Evolutionary conservation across 2,329 filamentous ascomycete genomes (phyloP), one percentile per base, ranked within the genome.

Genomic region (Cryphonectria nitschkei): DNA sequence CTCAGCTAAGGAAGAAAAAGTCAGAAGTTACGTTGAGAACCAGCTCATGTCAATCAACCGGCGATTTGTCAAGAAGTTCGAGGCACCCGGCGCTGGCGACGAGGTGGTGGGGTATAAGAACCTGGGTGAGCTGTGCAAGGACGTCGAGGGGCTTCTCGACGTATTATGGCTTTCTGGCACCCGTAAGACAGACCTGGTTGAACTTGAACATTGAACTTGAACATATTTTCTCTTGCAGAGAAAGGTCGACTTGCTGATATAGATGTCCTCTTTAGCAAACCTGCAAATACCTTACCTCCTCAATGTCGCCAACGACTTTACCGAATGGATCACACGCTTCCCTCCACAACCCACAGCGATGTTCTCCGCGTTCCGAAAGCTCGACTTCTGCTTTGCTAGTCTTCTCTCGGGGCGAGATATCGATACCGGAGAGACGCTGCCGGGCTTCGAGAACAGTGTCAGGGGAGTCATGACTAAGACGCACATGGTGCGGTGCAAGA

Each of bases 111-210:
- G 87, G 32, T 90, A 89, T 77, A 80, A 84, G 68, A 88, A 81
- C 67, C 92, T 95, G 78, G 84, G 83, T 65, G 91, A 95, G 76
- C 87, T 94, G 5, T 93, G 89, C 68, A 87, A 84, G 70, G 94
- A 97, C 76, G 80, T 97, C 0, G 92, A 95, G 69, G 85, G 86
- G 7, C 79, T 97, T 16, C 82, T 97, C 22, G 92, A 97, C 79
- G 87, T 97, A 9, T 81, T 97, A 6, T 98, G 95, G 95, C 87
- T 93, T 32, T 93, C 91, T 41, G 93, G 92, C 13, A 97, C 95
- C 32, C 94, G 94, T 94, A 84, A 79, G 93, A 9, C 26, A 39
- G 11, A 41, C 22, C 34, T 19, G 11, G 7, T 19, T n/a, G 4
- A 41, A 13, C 34, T 22, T 22, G 29, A n/a, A 26, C 26, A 26